Base-by-base conservation (phyloP, 306 rosid genomes). In the Acacia melanoxylon region DNA sequence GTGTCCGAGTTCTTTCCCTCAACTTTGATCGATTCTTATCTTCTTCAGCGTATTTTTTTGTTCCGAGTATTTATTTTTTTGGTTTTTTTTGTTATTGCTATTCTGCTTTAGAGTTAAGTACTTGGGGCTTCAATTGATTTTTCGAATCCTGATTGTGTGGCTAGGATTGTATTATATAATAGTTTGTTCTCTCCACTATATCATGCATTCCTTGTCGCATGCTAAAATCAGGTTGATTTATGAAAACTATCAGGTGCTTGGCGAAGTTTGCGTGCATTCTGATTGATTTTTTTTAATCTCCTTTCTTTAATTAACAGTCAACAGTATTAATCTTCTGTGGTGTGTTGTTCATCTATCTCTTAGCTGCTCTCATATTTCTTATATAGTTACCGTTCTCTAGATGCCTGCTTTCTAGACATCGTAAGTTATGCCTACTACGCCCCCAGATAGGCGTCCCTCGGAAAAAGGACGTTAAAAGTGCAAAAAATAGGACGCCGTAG, bases 341-440 rank as follows among this genome's bases (percentile, higher is more conserved):
- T 79, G 13, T 66, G n/a, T 22, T n/a, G 8, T 46, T 82, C 42
- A 54, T 78, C 56, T 68, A 68, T 63, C 71, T 74, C 44, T 71
- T 35, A 67, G 80, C 77, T 33, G 77, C 80, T 52, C 65, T 51
- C 42, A 22, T n/a, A 22, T 80, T 76, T 72, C 66, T 48, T 20
- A 74, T 10, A 11, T 10, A 59, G 24, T 74, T 63, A 48, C 67
- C 27, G 16, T 19, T 40, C 61, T 51, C 73, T 45, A 35, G 72
- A 78, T 29, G 59, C 59, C 72, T 48, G 78, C 51, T 15, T 44
- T 17, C 29, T 29, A 29, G 31, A 29, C 31, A 29, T 29, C 31
- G 31, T 29, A 29, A 29, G 31, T 29, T 29, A 29, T 29, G 31
- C 31, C 31, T 29, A 29, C 31, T 29, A 29, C 2, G 31, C 31